phyloP scores from a whole-genome alignment of 345 rosid species.

The Limnanthes douglasii region DNA sequence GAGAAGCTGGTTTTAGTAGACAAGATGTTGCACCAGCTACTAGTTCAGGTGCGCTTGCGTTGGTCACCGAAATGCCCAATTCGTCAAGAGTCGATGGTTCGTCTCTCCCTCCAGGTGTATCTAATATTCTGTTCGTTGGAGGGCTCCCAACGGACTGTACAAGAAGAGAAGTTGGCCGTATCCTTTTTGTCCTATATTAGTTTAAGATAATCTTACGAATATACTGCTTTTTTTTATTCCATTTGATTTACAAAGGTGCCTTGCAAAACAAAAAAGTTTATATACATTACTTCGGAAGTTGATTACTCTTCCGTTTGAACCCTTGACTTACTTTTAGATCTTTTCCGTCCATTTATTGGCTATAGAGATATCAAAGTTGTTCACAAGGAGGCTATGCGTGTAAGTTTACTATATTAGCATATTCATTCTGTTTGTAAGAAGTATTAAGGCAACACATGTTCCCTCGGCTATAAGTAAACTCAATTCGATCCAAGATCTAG shows the following conservation, averaged over 20 bases:
- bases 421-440: no score
- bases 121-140: constrained; percentile 34
- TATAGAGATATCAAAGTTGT: constrained; percentile 44
- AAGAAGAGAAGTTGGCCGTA: constrained; percentile 62
- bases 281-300: no score
- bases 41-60: constrained; percentile 13
- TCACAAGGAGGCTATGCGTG: constrained; percentile 43
- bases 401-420: constrained; percentile 14
- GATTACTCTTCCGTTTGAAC: neutral
- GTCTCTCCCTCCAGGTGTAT: constrained; percentile 10
- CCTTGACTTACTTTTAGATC: constrained; percentile 26
- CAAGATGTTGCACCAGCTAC: constrained; percentile 13
- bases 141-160: constrained; percentile 53
- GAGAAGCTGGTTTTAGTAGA: constrained; percentile 13
- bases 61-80: constrained; percentile 13
- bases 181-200: constrained; percentile 17
- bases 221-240: no score
- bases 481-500: no score
- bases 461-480: no score
- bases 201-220: neutral
- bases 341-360: constrained; percentile 47
- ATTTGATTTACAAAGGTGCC: no score
- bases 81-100: constrained; percentile 14
- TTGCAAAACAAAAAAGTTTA: no score
- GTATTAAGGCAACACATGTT: no score